Evolutionary conservation across 768 basidiomycete genomes (phyloP), one percentile per base, ranked within the genome.

Genomic region (Multifurca ochricompacta): DNA sequence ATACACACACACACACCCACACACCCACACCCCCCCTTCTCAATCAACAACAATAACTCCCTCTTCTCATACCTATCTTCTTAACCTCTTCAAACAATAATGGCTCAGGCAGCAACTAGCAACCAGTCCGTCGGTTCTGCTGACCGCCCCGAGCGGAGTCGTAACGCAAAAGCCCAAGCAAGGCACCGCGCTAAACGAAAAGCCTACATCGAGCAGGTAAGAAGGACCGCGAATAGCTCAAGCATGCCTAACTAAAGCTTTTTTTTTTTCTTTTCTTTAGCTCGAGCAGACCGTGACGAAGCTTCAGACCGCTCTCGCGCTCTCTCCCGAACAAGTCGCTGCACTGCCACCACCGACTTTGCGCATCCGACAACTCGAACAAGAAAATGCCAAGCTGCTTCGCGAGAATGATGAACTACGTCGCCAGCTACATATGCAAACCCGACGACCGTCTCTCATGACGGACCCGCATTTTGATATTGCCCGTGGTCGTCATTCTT

Each of bases 181-280:
- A 75, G 90, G 63, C 90, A 92, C 75, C 82, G 90, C 57, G 90
- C 89, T 67, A 92, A 92, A 70, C 79, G 90, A 71, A 92, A 92
- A 73, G 90, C 90, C 10, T 92, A 92, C 74, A 91, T 92, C 65
- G 88, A 91, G 62, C 87, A 90, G 78, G 89, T 88, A 49, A 21
- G 73, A n/a, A n/a, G n/a, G n/a, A n/a, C n/a, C n/a, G n/a, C n/a
- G n/a, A n/a, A 63, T 25, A 27, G 9, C 37, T 34, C 43, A 10
- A 30, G 9, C 43, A 40, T 44, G 48, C 44, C 16, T 34, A 43
- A 14, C 44, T 34, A 19, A 36, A 36, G 11, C 19, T 36, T 13
- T 51, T 19, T 2, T 8, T 7, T 27, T 35, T 19, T n/a, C 43
- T 31, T 51, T 5, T 11, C 7, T 53, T 9, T 64, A 91, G 90